These are phyloP conservation scores for Xylaria sp. DNA, from an alignment of 495 filamentous ascomycete species.

Conservation along the genomic window DNA sequence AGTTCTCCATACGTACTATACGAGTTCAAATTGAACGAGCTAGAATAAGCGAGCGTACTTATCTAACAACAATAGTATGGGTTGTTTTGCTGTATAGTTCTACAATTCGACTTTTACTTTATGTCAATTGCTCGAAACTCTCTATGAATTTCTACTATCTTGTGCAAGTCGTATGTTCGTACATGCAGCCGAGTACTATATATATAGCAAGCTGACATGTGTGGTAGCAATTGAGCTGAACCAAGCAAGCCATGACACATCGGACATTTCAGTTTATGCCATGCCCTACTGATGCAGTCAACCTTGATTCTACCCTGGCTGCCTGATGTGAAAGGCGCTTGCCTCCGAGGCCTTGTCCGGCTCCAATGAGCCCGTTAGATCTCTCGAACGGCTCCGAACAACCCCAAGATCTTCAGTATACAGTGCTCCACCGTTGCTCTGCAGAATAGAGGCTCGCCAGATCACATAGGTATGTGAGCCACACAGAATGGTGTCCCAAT, in stretches of 20 bases:
- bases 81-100: background rate
- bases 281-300: background rate
- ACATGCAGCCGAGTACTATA: slow-evolving; percentile 3
- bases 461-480: background rate
- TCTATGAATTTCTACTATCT: background rate
- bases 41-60: background rate
- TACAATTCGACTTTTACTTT: background rate
- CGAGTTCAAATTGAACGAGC: too few species aligned
- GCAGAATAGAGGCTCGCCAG: background rate
- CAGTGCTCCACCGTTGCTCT: background rate
- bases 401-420: slow-evolving; percentile 12
- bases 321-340: background rate
- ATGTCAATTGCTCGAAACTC: background rate
- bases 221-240: slow-evolving; percentile 12
- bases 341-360: background rate
- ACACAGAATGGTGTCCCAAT: background rate
- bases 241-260: slow-evolving; percentile 5
- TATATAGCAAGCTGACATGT: slow-evolving; percentile 16
- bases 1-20: too few species aligned
- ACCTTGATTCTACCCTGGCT: background rate
- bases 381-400: background rate
- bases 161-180: background rate
- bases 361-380: background rate
- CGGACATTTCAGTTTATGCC: slow-evolving; percentile 14
- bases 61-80: background rate